These are phyloP conservation scores for Mycena haematopus DNA, from an alignment of 768 basidiomycete genomes.

Conservation along the genomic window DNA sequence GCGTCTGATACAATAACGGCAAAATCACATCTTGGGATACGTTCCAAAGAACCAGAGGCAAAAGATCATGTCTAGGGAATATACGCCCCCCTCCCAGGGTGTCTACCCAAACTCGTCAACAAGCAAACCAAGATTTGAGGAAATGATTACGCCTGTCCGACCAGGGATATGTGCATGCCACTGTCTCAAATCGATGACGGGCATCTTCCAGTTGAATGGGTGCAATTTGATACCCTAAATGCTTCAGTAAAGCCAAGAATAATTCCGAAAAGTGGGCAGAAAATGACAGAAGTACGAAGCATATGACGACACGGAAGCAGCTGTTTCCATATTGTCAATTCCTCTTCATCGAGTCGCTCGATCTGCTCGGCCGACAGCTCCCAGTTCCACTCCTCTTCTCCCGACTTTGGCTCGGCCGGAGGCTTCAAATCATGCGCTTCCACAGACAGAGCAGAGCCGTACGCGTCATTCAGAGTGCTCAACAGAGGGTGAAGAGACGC, in stretches of 20 bases:
- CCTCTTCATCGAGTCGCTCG: slow-evolving; percentile 8
- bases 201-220: slow-evolving; percentile 19
- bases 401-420: background rate
- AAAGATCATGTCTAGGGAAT: slow-evolving; percentile 5
- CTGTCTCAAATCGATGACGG: slow-evolving; percentile 15
- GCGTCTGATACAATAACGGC: background rate
- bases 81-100: slow-evolving; percentile 16
- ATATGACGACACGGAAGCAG: slow-evolving; percentile 2
- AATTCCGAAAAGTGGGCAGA: background rate
- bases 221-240: slow-evolving; percentile 14
- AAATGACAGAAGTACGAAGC: background rate
- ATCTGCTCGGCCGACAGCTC: slow-evolving; percentile 15
- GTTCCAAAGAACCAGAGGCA: background rate
- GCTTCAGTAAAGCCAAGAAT: background rate
- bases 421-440: background rate
- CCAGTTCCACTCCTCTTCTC: slow-evolving; percentile 23
- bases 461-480: slow-evolving; percentile 2
- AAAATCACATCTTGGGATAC: slow-evolving; percentile 1
- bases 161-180: slow-evolving; percentile 21
- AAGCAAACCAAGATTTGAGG: too few species aligned
- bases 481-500: slow-evolving; percentile 8
- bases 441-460: slow-evolving; percentile 7
- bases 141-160: background rate
- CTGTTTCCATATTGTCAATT: slow-evolving; percentile 21
- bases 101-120: background rate